A percentile compares a stretch with the other conserved stretches of the same genome.
Conservation (phyloP, 331 rosid genomes). For the Acacia pycnantha region DNA sequence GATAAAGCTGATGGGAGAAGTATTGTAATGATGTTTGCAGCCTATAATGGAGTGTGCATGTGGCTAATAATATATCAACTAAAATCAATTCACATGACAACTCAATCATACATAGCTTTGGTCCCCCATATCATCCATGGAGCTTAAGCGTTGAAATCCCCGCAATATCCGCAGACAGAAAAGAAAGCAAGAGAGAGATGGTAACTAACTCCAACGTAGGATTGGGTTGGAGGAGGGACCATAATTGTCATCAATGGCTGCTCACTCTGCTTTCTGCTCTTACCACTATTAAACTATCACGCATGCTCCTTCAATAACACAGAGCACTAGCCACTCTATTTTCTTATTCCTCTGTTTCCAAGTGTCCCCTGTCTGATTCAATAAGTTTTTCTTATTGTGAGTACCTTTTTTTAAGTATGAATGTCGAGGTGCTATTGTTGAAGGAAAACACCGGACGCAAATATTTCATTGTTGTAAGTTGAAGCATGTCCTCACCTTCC, state of each 20-base stretch:
- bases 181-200: neutral
- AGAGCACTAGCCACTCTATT: neutral
- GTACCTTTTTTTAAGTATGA: neutral
- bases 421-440: neutral
- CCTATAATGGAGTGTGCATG: constrained; percentile 30
- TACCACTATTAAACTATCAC: neutral
- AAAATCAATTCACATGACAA: constrained; percentile 44
- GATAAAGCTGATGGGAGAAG: neutral
- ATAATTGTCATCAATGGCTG: neutral
- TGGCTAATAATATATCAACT: constrained; percentile 38
- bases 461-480: neutral
- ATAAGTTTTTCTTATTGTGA: neutral
- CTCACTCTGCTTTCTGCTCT: neutral
- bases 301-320: neutral
- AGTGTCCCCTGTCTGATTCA: neutral
- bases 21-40: constrained; percentile 52
- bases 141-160: neutral
- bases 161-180: neutral
- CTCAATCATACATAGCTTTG: constrained; percentile 9
- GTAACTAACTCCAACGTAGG: neutral
- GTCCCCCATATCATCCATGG: neutral
- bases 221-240: constrained; percentile 6
- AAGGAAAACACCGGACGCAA: neutral
- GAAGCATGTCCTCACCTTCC: neutral
- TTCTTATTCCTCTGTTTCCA: neutral